Evolutionary conservation across 169 alveolate genomes (phyloP).

Genomic region (Cryptosporidium xiaoi): DNA sequence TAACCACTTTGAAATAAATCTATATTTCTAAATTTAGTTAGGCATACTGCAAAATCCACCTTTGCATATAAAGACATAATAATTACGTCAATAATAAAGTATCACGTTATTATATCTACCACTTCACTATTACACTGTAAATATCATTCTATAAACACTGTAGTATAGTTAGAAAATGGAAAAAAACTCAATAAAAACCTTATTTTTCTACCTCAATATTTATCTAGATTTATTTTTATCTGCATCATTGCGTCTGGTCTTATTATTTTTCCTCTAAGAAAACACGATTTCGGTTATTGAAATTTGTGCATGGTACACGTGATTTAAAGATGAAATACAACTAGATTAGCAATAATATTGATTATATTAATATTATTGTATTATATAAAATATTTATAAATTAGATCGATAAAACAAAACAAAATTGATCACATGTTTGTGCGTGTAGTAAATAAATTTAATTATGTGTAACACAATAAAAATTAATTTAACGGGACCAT

Average conservation of each 20-base stretch:
- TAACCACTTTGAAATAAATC: conserved; percentile 67
- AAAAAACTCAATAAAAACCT: not conserved
- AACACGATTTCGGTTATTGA: not conserved
- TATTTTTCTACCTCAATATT: not conserved
- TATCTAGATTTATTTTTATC: not conserved
- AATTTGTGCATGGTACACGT: not conserved
- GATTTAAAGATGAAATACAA: no score
- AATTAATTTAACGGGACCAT: no score
- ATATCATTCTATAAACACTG: not conserved
- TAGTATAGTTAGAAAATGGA: not conserved
- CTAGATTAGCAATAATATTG: no score
- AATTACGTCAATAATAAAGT: not conserved
- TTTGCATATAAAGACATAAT: conserved; percentile 53
- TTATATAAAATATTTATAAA: no score
- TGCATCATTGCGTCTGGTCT: no score
- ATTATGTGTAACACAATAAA: no score
- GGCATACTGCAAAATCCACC: conserved; percentile 39
- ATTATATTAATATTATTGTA: no score
- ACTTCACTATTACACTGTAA: not conserved
- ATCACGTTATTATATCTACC: no score
- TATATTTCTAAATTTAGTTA: conserved; percentile 58
- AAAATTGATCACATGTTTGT: no score
- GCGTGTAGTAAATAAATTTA: no score
- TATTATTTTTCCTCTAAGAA: no score
- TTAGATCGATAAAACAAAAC: no score